phyloP scores from a whole-genome alignment of 2,329 filamentous ascomycete species.

The Capronia epimyces region DNA sequence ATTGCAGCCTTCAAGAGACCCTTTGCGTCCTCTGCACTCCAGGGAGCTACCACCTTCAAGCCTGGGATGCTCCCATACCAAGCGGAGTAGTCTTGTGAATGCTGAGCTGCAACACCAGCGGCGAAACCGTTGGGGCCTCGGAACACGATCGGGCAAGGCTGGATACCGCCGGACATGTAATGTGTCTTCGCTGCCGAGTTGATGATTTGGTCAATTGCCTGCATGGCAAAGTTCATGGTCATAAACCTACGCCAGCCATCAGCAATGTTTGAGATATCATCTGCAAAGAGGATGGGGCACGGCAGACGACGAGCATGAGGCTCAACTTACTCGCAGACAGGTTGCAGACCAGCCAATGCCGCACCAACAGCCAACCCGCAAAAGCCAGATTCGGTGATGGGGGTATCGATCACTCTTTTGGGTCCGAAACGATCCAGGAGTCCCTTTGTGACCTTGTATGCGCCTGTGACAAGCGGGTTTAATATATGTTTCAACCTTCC shows the following conservation, averaged over 20 bases:
- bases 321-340: conserved; percentile 63
- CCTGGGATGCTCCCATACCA: conserved; percentile 99
- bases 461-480: conserved; percentile 12
- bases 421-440: conserved; percentile 95
- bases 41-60: conserved; percentile 92
- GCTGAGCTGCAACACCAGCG: conserved; percentile 88
- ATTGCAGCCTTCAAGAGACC: conserved; percentile 96
- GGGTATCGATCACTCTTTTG: conserved; percentile 94
- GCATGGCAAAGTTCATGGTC: conserved; percentile 99
- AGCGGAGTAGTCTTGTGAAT: conserved; percentile 97
- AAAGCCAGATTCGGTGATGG: conserved; percentile 97
- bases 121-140: conserved; percentile 98
- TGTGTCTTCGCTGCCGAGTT: conserved; percentile 99
- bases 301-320: neutral
- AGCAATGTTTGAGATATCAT: neutral
- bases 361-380: conserved; percentile 88
- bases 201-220: conserved; percentile 98
- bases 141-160: conserved; percentile 99
- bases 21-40: conserved; percentile 97
- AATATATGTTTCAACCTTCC: neutral
- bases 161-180: conserved; percentile 99
- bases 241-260: conserved; percentile 74
- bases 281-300: neutral
- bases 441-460: conserved; percentile 98
- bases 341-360: conserved; percentile 88